Evolutionary conservation across 116 monocot genomes (phyloP).

Genomic region (Posidonia oceanica): DNA sequence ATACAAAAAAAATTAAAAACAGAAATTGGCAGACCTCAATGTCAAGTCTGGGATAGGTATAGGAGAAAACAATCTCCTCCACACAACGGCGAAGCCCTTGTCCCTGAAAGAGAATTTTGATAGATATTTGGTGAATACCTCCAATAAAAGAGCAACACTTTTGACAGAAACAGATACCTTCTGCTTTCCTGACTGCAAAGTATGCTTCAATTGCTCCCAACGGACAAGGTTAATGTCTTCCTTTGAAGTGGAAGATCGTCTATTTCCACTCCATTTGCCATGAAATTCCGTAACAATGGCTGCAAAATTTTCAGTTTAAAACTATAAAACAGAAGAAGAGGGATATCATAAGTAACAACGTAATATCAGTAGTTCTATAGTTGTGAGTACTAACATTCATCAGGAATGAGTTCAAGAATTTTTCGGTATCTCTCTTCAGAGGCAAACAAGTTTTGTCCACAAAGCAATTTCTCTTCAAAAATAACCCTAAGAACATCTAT

Average conservation of each 20-base stretch:
- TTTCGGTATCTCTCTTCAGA: slow-evolving; percentile 62
- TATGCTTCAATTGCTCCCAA: slow-evolving; percentile 83
- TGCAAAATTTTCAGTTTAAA: slow-evolving; percentile 19
- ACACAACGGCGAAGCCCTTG: slow-evolving; percentile 67
- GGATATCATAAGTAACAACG: neutral
- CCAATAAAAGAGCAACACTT: neutral
- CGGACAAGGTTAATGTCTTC: slow-evolving; percentile 55
- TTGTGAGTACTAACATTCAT: slow-evolving; percentile 52
- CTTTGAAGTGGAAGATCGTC: slow-evolving; percentile 41
- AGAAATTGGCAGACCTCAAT: slow-evolving; percentile 47
- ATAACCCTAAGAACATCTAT: slow-evolving; percentile 49
- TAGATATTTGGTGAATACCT: no score
- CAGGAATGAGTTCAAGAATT: slow-evolving; percentile 76
- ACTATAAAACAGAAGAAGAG: neutral
- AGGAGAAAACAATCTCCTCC: slow-evolving; percentile 96
- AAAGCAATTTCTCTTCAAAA: slow-evolving; percentile 72
- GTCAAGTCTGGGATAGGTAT: slow-evolving; percentile 91
- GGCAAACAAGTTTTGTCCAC: slow-evolving; percentile 50
- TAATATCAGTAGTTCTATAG: neutral
- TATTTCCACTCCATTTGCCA: slow-evolving; percentile 78
- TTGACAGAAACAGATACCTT: slow-evolving; percentile 36
- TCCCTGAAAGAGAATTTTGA: slow-evolving; percentile 11
- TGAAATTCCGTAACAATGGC: slow-evolving; percentile 55
- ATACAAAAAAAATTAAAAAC: neutral
- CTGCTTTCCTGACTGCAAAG: slow-evolving; percentile 75